Conservation (phyloP, 768 basidiomycete genomes). For the Plicaturopsis crispa region DNA sequence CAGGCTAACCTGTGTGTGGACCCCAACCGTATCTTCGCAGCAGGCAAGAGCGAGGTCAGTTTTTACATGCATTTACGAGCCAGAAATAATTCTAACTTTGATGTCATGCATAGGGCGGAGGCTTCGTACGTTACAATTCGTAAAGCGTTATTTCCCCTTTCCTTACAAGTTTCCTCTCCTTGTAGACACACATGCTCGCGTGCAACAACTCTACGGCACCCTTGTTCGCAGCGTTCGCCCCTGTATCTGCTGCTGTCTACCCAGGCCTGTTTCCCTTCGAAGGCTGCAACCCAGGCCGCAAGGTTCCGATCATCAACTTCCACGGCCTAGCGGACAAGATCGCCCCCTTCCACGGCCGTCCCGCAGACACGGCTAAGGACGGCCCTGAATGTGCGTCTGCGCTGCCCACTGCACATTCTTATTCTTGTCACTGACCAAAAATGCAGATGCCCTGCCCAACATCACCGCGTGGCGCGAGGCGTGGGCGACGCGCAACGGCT, state of each 20-base stretch:
- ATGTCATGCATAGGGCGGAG: conserved; percentile 4
- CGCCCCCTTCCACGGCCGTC: conserved; percentile 11
- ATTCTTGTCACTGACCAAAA: not conserved
- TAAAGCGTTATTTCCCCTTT: too few species aligned
- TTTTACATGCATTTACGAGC: not conserved
- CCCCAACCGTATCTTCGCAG: conserved; percentile 11
- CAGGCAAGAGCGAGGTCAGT: conserved; percentile 11
- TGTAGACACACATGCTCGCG: conserved; percentile 13
- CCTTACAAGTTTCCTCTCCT: too few species aligned
- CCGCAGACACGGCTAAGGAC: conserved; percentile 6
- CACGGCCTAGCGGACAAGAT: conserved; percentile 10
- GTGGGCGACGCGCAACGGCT: conserved; percentile 12
- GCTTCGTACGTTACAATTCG: too few species aligned
- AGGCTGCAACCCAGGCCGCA: conserved; percentile 7
- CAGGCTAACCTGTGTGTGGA: conserved; percentile 12
- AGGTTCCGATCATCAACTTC: conserved; percentile 10
- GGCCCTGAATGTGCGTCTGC: not conserved
- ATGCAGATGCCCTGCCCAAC: conserved; percentile 6
- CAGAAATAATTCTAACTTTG: not conserved
- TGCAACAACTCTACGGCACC: conserved; percentile 7
- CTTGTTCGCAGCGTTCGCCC: conserved; percentile 13
- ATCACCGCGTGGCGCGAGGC: conserved; percentile 8
- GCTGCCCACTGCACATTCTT: not conserved
- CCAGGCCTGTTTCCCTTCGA: conserved; percentile 8
- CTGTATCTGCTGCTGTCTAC: conserved; percentile 13